Base-by-base conservation (phyloP, 1,284 basidiomycete species). In the Heterobasidion irregulare region DNA sequence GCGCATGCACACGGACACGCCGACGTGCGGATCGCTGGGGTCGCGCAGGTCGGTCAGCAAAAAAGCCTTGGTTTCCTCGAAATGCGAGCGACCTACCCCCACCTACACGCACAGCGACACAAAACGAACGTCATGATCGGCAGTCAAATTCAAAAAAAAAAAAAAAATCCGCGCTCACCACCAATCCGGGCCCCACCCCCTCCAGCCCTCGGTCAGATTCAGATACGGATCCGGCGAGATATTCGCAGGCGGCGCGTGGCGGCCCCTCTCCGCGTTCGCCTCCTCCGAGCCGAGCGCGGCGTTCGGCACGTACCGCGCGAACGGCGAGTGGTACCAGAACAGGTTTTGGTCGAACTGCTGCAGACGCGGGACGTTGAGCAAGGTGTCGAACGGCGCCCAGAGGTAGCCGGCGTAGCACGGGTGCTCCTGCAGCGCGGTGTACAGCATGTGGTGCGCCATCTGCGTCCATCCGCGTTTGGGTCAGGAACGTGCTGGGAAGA, bases 401-500 rank as follows among this genome's bases (percentile, higher is more conserved):
- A 79, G 70, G 60, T 76, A 78, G 6, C 77, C 78, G 26, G 72
- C 68, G 60, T 78, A 79, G 60, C 77, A 78, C n/a, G 63, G 66
- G 52, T 75, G 61, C 51, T 73, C 73, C 47, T 65, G 67, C 56
- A 79, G 59, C 19, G 71, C 75, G 7, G 75, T 77, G 57, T 76
- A 76, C 15, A 78, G 68, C 77, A 78, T 79, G 57, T 79, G 76
- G 51, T 79, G 78, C 8, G 76, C 77, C 76, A 77, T 75, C 69
- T 75, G 53, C 15, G 15, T 35, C 7, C 12, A 38, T 35, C 26
- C 36, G 26, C 6, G 3, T 18, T 18, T 18, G 18, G 18, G 18
- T 26, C 4, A 26, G 36, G n/a, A 56, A 15, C 18, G 13, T 18
- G 41, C 47, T 15, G 52, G 34, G 9, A 8, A 53, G 26, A 26